Conservation (phyloP, 2,329 filamentous ascomycete species). For the Epichloe sp. region DNA sequence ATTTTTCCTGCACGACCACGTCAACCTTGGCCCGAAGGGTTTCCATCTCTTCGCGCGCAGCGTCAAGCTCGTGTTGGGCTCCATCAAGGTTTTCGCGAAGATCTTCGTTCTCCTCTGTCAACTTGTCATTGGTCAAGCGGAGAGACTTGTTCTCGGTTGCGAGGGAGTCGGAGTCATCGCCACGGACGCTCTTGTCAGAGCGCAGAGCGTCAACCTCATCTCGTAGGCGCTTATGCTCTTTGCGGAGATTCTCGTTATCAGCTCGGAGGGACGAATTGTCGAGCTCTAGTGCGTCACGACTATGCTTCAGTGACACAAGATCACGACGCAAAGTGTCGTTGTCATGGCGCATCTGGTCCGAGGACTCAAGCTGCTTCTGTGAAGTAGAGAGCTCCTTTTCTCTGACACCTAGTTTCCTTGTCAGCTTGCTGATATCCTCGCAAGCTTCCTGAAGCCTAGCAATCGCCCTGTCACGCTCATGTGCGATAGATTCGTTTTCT, state of each 20-base stretch:
- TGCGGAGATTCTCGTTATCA: constrained; percentile 26
- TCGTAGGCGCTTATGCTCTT: constrained; percentile 23
- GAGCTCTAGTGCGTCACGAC: constrained; percentile 21
- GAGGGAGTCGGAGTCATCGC: constrained; percentile 27
- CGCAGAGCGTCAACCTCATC: constrained; percentile 29
- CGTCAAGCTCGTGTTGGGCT: constrained; percentile 28
- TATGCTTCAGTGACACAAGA: constrained; percentile 25
- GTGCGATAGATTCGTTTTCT: constrained; percentile 46
- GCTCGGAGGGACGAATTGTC: constrained; percentile 29
- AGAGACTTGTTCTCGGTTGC: constrained; percentile 32
- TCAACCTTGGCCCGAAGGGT: constrained; percentile 25
- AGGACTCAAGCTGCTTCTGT: constrained; percentile 27
- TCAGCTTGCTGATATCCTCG: constrained; percentile 39
- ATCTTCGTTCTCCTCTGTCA: constrained; percentile 31
- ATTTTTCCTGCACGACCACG: constrained; percentile 29
- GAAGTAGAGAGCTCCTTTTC: constrained; percentile 30
- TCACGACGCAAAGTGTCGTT: constrained; percentile 29
- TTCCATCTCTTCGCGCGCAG: constrained; percentile 27
- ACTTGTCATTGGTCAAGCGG: constrained; percentile 25
- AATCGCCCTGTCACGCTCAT: constrained; percentile 53
- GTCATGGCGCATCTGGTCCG: constrained; percentile 25
- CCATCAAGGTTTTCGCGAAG: constrained; percentile 28
- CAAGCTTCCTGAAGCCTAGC: constrained; percentile 49
- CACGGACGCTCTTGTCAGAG: constrained; percentile 24
- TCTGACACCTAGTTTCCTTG: constrained; percentile 26